Percentiles rank a stretch among this genome's conserved stretches.
Conservation (phyloP, 2,329 filamentous ascomycete genomes). For the Pestalotiopsis sp. region DNA sequence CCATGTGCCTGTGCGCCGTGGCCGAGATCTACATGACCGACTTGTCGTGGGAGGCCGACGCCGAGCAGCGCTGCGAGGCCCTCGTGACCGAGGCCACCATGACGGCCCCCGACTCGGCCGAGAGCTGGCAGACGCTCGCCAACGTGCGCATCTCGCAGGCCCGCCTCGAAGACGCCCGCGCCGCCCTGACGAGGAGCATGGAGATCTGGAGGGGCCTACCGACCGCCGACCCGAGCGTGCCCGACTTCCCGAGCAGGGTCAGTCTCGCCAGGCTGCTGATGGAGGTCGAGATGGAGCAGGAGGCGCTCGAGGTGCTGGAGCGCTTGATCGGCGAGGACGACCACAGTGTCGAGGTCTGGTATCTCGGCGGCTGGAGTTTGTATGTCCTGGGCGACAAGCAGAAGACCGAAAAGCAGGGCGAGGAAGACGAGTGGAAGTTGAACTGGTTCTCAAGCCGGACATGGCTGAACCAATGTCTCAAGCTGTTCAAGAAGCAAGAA, state of each 20-base stretch:
- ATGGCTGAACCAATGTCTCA: slow-evolving; percentile 81
- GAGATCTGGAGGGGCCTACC: slow-evolving; percentile 81
- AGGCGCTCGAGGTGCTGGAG: slow-evolving; percentile 84
- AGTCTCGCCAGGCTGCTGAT: slow-evolving; percentile 84
- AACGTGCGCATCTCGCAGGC: slow-evolving; percentile 91
- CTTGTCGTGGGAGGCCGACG: slow-evolving; percentile 88
- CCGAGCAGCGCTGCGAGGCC: slow-evolving; percentile 83
- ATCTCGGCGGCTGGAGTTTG: slow-evolving; percentile 92
- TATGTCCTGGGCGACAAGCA: slow-evolving; percentile 77
- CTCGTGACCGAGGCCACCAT: slow-evolving; percentile 90
- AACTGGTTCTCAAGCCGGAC: slow-evolving; percentile 76
- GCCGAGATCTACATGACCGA: slow-evolving; percentile 99
- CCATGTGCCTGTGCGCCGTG: slow-evolving; percentile 90
- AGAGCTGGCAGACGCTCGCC: slow-evolving; percentile 94
- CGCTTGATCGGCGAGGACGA: slow-evolving; percentile 87
- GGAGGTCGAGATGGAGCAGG: slow-evolving; percentile 84
- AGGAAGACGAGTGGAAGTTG: slow-evolving; percentile 57
- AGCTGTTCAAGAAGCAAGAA: slow-evolving; percentile 76
- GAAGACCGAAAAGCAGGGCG: slow-evolving; percentile 46
- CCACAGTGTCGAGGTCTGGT: slow-evolving; percentile 93
- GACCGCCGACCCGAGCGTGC: slow-evolving; percentile 71
- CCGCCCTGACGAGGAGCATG: slow-evolving; percentile 78
- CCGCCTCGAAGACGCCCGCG: slow-evolving; percentile 76
- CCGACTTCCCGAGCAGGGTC: slow-evolving; percentile 85
- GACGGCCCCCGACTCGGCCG: slow-evolving; percentile 78